A percentile compares a stretch with the other conserved stretches of the same genome.
phyloP scores from a whole-genome alignment of 164 flowering plant species.

The Nymphaea thermarum region DNA sequence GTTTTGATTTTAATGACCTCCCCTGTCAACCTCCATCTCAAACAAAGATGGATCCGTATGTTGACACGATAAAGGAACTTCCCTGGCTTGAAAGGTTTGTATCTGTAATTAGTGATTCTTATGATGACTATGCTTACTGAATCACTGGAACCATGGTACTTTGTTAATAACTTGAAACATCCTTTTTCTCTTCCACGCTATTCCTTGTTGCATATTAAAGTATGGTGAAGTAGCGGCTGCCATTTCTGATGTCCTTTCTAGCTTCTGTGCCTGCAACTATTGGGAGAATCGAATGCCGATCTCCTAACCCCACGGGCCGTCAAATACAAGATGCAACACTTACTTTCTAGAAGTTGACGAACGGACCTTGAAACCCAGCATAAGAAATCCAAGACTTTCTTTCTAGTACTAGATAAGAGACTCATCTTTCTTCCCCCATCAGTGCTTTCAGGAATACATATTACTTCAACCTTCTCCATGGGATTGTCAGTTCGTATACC shows the following conservation, averaged over 20 bases:
- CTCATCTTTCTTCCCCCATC: too few relatives aligned
- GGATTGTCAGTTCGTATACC: too few relatives aligned
- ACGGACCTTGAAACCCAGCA: too few relatives aligned
- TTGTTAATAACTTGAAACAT: neutral
- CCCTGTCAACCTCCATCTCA: constrained; percentile 66
- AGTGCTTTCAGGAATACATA: too few relatives aligned
- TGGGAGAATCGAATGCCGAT: too few relatives aligned
- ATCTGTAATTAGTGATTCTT: constrained; percentile 88
- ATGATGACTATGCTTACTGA: constrained; percentile 43
- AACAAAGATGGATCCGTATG: constrained; percentile 60
- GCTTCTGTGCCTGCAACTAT: neutral
- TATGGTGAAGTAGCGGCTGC: neutral
- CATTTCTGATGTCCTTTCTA: neutral
- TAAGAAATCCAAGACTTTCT: too few relatives aligned
- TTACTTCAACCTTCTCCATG: too few relatives aligned
- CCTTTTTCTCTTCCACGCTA: neutral
- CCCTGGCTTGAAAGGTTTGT: constrained; percentile 98
- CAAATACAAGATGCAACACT: too few relatives aligned
- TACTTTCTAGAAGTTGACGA: too few relatives aligned
- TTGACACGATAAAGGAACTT: constrained; percentile 83
- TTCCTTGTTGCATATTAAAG: neutral
- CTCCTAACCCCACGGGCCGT: too few relatives aligned
- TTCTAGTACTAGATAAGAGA: too few relatives aligned
- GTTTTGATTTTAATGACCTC: constrained; percentile 67
- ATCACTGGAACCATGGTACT: neutral